phyloP scores from a whole-genome alignment of 1,284 basidiomycete genomes.

The Boletus sp. region DNA sequence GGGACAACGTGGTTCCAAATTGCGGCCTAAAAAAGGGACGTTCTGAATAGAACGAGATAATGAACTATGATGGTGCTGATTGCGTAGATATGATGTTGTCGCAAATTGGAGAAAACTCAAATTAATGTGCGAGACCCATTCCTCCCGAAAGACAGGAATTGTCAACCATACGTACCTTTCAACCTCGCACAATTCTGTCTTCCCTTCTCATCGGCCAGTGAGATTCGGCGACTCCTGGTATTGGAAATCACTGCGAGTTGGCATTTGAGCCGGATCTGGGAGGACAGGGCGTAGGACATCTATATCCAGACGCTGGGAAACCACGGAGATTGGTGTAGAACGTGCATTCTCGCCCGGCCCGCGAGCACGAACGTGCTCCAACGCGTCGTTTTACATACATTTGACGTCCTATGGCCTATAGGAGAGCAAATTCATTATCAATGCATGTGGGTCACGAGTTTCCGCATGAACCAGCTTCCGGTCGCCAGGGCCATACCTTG shows the following conservation, averaged over 20 bases:
- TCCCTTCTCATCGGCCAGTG: no score
- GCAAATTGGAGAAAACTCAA: no score
- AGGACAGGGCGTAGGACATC: neutral
- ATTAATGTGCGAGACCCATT: neutral
- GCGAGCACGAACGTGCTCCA: neutral
- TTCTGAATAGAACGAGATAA: conserved; percentile 18
- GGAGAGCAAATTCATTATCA: neutral
- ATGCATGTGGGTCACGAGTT: neutral
- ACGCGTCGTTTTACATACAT: neutral
- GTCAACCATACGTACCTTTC: no score
- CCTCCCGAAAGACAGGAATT: no score
- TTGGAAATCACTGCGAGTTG: neutral
- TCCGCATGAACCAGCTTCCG: conserved; percentile 5
- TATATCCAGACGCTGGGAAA: conserved; percentile 4
- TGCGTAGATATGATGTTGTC: neutral
- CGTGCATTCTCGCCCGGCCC: neutral
- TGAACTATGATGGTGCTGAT: conserved; percentile 3
- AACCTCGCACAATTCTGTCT: no score
- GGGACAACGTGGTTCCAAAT: conserved; percentile 14
- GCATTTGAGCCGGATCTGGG: neutral
- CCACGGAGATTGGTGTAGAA: neutral
- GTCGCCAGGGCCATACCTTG: conserved; percentile 6
- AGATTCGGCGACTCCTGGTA: no score
- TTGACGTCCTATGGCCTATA: conserved; percentile 3
- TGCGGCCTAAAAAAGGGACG: conserved; percentile 9